Evolutionary conservation across 441 rosid species (phyloP).

Genomic region (Populus hybrid): DNA sequence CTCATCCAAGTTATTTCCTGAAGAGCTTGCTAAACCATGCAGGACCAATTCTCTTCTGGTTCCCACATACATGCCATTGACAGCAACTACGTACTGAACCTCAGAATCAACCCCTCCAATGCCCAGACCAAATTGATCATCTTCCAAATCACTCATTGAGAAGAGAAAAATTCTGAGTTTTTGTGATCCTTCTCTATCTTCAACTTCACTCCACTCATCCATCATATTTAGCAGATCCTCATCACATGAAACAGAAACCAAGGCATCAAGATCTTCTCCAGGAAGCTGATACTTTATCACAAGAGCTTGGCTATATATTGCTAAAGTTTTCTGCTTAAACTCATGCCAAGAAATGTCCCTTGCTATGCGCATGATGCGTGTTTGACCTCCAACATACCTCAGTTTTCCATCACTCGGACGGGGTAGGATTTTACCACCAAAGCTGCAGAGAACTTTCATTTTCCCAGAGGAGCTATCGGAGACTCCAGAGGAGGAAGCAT

Average conservation of each 20-base stretch:
- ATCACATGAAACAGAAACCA: conserved; percentile 73
- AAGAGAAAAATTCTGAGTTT: conserved; percentile 79
- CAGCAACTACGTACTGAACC: conserved; percentile 80
- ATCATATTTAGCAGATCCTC: conserved; percentile 90
- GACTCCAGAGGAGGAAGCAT: conserved; percentile 42
- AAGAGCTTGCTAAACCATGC: conserved; percentile 43
- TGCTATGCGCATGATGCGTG: conserved; percentile 59
- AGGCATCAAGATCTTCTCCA: conserved; percentile 91
- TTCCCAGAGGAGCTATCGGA: conserved; percentile 47
- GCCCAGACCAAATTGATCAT: conserved; percentile 54
- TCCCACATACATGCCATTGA: conserved; percentile 74
- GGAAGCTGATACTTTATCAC: conserved; percentile 88
- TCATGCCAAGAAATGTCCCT: conserved; percentile 65
- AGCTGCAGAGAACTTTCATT: conserved; percentile 82
- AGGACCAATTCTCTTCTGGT: conserved; percentile 42
- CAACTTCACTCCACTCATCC: conserved; percentile 78
- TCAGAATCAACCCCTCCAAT: conserved; percentile 66
- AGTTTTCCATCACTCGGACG: conserved; percentile 92
- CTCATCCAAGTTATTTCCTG: conserved; percentile 60
- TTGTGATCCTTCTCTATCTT: conserved; percentile 50
- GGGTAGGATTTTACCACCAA: conserved; percentile 84
- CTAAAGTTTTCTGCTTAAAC: conserved; percentile 56
- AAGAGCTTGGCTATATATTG: conserved; percentile 56
- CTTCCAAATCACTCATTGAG: conserved; percentile 71
- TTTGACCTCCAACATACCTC: conserved; percentile 92